phyloP scores from a whole-genome alignment of 352 stramenopile species.

The Sclerospora graminicola region DNA sequence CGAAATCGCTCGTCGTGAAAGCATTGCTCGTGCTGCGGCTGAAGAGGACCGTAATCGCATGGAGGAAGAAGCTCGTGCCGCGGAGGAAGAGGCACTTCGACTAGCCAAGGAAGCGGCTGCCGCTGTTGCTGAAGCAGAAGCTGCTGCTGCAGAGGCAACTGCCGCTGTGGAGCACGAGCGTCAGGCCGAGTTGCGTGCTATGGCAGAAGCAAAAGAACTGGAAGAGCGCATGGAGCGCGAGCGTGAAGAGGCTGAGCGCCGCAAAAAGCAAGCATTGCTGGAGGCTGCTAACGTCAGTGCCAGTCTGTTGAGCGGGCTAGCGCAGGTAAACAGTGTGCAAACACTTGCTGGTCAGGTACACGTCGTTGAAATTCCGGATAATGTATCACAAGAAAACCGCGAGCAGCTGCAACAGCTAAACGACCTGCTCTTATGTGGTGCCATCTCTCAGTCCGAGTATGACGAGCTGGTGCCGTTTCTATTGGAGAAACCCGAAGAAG shows the following conservation, averaged over 20 bases:
- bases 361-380: slow-evolving; percentile 74
- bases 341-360: slow-evolving; percentile 60
- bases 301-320: slow-evolving; percentile 60
- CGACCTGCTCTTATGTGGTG: slow-evolving; percentile 69
- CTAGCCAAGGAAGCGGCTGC: slow-evolving; percentile 51
- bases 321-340: slow-evolving; percentile 68
- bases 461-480: slow-evolving; percentile 83
- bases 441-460: slow-evolving; percentile 79
- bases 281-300: slow-evolving; percentile 69
- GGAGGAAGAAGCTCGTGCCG: slow-evolving; percentile 65
- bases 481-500: slow-evolving; percentile 55
- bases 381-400: slow-evolving; percentile 78
- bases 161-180: slow-evolving; percentile 72
- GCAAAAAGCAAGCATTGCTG: slow-evolving; percentile 50
- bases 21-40: slow-evolving; percentile 46
- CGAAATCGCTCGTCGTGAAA: slow-evolving; percentile 64
- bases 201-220: slow-evolving; percentile 67
- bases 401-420: slow-evolving; percentile 82
- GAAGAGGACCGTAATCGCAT: slow-evolving; percentile 57
- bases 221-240: slow-evolving; percentile 50
- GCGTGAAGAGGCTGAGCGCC: slow-evolving; percentile 45
- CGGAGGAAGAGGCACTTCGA: slow-evolving; percentile 66
- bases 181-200: slow-evolving; percentile 70
- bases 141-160: slow-evolving; percentile 62
- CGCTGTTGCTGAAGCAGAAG: slow-evolving; percentile 42